Conservation (phyloP, 1,284 basidiomycete species). For the Ustilago hordei region DNA sequence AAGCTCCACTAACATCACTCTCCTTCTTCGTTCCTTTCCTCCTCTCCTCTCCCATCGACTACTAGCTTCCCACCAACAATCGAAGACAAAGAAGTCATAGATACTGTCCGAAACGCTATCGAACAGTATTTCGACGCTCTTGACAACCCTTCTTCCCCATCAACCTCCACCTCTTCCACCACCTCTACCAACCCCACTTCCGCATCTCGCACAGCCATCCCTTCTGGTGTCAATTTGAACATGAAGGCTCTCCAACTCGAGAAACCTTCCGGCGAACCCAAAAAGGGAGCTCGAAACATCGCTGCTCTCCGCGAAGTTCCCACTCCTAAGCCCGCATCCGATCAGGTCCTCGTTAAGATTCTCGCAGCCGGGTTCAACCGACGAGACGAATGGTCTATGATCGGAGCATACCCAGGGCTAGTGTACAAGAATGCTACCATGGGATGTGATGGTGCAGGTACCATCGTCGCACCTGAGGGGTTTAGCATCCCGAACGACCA, state of each 20-base stretch:
- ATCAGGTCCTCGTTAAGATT: conserved; percentile 61
- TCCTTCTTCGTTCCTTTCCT: background rate
- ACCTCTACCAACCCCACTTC: background rate
- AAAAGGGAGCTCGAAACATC: conserved; percentile 53
- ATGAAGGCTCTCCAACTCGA: conserved; percentile 64
- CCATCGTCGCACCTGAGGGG: conserved; percentile 22
- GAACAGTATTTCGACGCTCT: conserved; percentile 52
- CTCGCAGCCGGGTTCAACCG: conserved; percentile 82
- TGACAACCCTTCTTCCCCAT: conserved; percentile 6
- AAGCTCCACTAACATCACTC: conserved; percentile 7
- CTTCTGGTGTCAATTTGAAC: conserved; percentile 20
- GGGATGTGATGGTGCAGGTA: conserved; percentile 78
- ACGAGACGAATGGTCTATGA: conserved; percentile 81
- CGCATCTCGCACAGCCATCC: background rate
- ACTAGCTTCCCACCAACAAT: conserved; percentile 55
- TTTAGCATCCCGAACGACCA: conserved; percentile 37
- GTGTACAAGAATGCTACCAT: conserved; percentile 74
- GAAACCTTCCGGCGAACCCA: conserved; percentile 32
- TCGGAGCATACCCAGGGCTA: conserved; percentile 79
- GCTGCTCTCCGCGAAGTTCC: conserved; percentile 48
- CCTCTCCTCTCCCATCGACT: background rate
- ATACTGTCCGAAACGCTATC: conserved; percentile 44
- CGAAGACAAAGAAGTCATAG: conserved; percentile 56
- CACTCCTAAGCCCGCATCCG: conserved; percentile 35
- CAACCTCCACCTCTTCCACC: background rate